phyloP scores from a whole-genome alignment of 2,329 filamentous ascomycete species.

The Truncatella angustata region DNA sequence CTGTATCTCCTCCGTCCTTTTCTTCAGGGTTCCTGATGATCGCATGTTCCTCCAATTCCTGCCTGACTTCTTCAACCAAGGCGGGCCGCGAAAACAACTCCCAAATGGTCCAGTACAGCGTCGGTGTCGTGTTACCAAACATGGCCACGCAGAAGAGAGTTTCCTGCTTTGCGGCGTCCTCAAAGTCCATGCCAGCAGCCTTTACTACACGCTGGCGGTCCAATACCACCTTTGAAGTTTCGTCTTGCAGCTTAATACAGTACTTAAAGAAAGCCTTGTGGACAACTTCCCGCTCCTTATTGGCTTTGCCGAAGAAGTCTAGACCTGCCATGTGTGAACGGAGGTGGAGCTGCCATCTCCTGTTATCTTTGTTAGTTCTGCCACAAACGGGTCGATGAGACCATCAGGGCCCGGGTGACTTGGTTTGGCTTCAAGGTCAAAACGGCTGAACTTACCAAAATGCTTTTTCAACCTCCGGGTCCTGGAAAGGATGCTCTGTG shows the following conservation, averaged over 20 bases:
- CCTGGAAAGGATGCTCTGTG: conserved; percentile 6
- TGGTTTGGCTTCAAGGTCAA: too few relatives aligned
- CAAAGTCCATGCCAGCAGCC: not conserved
- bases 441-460: not conserved
- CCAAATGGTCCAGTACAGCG: conserved; percentile 41
- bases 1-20: too few relatives aligned
- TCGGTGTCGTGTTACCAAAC: conserved; percentile 35
- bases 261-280: not conserved
- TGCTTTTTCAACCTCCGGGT: not conserved
- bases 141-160: conserved; percentile 27
- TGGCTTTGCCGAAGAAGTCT: not conserved
- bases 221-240: not conserved
- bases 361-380: not conserved
- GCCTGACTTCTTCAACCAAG: conserved; percentile 24
- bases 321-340: not conserved
- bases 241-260: not conserved
- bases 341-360: not conserved
- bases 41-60: not conserved
- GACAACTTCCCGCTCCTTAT: not conserved
- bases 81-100: conserved; percentile 36
- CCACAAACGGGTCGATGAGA: too few relatives aligned
- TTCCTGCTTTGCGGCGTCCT: not conserved
- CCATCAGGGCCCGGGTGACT: too few relatives aligned
- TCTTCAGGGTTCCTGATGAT: not conserved
- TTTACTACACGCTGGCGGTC: not conserved